Percentiles rank a stretch among this genome's conserved stretches.
phyloP scores from a whole-genome alignment of 306 rosid species.

The Trichosanthes truncata region DNA sequence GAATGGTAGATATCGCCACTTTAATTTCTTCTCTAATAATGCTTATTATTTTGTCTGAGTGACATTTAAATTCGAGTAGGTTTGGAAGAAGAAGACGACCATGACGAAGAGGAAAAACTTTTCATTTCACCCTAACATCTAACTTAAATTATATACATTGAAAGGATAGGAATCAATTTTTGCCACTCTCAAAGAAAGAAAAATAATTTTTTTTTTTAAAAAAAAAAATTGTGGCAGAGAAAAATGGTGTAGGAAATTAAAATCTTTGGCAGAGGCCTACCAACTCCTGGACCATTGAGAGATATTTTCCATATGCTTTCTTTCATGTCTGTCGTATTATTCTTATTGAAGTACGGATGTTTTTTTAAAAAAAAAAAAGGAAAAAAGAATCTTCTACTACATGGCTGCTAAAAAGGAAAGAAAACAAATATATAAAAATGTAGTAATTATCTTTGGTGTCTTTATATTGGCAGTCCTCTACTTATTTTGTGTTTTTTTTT shows the following conservation, averaged over 20 bases:
- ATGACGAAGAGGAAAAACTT: neutral
- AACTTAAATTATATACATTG: neutral
- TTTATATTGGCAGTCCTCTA: neutral
- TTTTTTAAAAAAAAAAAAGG: neutral
- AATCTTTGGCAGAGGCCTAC: neutral
- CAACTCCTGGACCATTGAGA: neutral
- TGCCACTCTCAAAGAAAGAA: neutral
- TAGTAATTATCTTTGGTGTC: neutral
- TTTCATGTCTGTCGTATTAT: conserved; percentile 3
- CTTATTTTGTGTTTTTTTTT: neutral
- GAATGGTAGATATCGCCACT: neutral
- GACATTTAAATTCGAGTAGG: neutral
- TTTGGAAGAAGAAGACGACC: neutral
- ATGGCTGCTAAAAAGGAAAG: neutral
- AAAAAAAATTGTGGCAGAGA: neutral
- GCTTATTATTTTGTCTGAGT: neutral
- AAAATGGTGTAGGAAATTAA: neutral
- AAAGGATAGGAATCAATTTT: neutral
- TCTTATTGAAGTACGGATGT: neutral
- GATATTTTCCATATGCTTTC: neutral
- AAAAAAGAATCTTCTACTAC: neutral
- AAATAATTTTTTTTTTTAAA: fast-evolving
- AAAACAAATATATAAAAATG: neutral
- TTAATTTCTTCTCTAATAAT: neutral
- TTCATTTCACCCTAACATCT: neutral